These are phyloP conservation scores for Gloeopeniophorella convolvens DNA, from an alignment of 768 basidiomycete genomes.

Conservation along the genomic window DNA sequence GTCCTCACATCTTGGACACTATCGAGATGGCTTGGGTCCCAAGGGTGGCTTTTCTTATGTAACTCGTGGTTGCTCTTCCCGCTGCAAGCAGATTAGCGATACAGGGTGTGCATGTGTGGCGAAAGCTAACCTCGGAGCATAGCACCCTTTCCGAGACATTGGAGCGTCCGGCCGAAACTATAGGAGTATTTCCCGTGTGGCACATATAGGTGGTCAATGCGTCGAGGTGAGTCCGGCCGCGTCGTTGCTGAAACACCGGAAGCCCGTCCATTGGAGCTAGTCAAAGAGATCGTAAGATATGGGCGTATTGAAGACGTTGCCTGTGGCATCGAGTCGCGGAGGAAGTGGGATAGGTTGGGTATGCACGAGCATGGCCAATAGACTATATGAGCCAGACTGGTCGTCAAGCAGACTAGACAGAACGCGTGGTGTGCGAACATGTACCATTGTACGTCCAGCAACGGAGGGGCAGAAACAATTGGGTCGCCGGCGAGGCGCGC, in stretches of 20 bases:
- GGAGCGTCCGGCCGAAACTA: background rate
- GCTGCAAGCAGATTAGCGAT: background rate
- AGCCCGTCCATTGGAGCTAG: no score
- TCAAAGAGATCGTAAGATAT: no score
- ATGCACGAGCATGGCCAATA: no score
- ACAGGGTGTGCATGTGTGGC: background rate
- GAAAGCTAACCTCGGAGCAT: constrained; percentile 13
- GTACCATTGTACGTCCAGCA: no score
- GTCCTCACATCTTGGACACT: constrained; percentile 10
- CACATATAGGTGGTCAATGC: constrained; percentile 8
- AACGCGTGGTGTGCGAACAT: no score
- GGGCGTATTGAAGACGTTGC: no score
- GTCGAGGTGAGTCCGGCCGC: constrained; percentile 4
- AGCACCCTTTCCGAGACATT: constrained; percentile 13
- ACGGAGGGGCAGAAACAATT: no score
- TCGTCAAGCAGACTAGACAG: no score
- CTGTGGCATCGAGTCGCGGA: constrained; percentile 1
- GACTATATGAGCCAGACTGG: no score
- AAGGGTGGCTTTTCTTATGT: constrained; percentile 12
- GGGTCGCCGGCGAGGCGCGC: no score
- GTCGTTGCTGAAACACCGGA: no score
- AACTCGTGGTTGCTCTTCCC: constrained; percentile 15
- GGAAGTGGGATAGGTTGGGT: background rate
- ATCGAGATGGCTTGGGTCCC: constrained; percentile 8
- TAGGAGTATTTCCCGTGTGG: constrained; percentile 7